These are phyloP conservation scores for Neurospora sp. DNA, from an alignment of 495 filamentous ascomycete genomes.

Conservation along the genomic window DNA sequence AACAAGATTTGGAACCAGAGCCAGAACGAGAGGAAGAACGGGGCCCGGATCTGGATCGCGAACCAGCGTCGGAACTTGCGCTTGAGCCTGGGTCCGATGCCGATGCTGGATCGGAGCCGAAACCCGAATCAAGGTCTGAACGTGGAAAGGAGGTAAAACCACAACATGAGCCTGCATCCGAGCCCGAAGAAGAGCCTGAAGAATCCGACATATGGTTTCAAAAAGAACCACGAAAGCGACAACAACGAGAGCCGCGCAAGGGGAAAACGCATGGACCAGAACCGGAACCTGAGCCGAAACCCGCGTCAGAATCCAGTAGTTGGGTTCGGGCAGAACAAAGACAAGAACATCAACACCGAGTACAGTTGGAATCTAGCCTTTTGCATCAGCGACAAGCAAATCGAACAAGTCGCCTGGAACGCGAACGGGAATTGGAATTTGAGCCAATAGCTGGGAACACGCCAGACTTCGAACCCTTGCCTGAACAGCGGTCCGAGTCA, in stretches of 20 bases:
- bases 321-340: background rate
- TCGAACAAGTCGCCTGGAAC: background rate
- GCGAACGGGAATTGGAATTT: background rate
- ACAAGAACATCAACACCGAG: background rate
- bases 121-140: background rate
- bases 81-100: background rate
- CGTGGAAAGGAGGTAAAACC: background rate
- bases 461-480: background rate
- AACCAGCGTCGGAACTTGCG: background rate
- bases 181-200: background rate
- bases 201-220: background rate
- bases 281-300: background rate
- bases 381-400: background rate
- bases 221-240: background rate
- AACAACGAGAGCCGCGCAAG: background rate
- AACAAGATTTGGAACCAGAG: conserved; percentile 16
- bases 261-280: background rate
- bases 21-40: conserved; percentile 9
- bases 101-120: too few relatives aligned
- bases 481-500: background rate
- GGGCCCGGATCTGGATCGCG: background rate
- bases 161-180: background rate
- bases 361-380: background rate
- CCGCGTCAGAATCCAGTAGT: background rate
- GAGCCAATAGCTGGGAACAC: background rate